Base-by-base conservation (phyloP, 176 grass and related monocot genomes). In the Saccharum officinarum region DNA sequence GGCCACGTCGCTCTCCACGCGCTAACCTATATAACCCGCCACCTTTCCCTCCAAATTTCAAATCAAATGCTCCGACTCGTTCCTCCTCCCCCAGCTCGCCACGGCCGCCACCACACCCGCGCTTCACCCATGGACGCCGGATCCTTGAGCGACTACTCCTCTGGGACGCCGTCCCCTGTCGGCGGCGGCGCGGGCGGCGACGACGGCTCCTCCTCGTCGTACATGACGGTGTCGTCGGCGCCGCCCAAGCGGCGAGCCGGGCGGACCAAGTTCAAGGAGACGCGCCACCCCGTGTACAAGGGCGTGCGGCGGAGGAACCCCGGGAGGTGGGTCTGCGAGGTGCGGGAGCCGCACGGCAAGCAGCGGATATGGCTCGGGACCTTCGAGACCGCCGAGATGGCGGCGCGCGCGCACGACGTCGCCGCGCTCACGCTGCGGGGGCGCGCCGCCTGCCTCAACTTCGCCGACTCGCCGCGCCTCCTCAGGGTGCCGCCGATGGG, bases 291-390 rank as follows among this genome's bases (percentile, higher is more conserved):
- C 8, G 84, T 95, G 22, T 98, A 86, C 96, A 95, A 93, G 90
- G 96, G 96, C 54, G 96, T 98, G 40, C 91, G 96, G 17, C 80
- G 61, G 14, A 83, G 96, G 54, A 95, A 95, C 80, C 81, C 89
- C n/a, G 89, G 94, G 8, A 13, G 91, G 79, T 98, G 96, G 96
- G 93, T 98, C n/a, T 98, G 96, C 87, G 95, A 97, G 89, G 95
- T 97, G 84, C 88, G 92, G 7, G 92, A 97, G 83, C 95, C 95
- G 4, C 92, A 90, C 85, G 88, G 93, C 67, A 95, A 97, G 89
- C 89, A 89, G 22, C 52, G 96, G 45, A 98, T 98, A 52, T 98
- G 96, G 96, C 83, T 98, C 62, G 96, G 93, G 6, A 95, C 96
- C 5, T 98, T 95, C 73, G 93, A 88, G 59, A 95, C 95, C 41